Percentiles rank a stretch among this genome's conserved stretches.
phyloP scores from a whole-genome alignment of 805 yeast genomes.

The Zygotorulaspora chibaensis region DNA sequence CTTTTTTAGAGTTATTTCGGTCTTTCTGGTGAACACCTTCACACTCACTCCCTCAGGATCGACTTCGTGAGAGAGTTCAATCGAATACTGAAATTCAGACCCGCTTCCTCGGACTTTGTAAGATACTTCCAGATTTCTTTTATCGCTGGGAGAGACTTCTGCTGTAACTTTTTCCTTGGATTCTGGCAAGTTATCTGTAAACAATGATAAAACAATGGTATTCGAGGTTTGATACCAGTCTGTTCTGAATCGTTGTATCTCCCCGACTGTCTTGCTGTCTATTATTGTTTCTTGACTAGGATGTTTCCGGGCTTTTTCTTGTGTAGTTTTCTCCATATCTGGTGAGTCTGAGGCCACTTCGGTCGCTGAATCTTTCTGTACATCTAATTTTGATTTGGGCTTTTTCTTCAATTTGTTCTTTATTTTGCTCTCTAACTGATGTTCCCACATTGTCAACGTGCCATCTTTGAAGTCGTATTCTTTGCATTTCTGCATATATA shows the following conservation, averaged over 20 bases:
- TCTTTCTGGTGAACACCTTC: constrained; percentile 62
- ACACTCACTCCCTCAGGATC: constrained; percentile 42
- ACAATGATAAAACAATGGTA: constrained; percentile 61
- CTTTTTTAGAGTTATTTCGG: constrained; percentile 65
- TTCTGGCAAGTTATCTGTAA: constrained; percentile 58
- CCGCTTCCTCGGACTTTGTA: constrained; percentile 28
- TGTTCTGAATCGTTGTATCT: constrained; percentile 35
- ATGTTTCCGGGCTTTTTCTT: not conserved
- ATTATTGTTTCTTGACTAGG: not conserved
- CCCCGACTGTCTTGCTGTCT: not conserved
- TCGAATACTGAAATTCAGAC: constrained; percentile 55
- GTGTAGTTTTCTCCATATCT: not conserved
- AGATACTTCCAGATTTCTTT: constrained; percentile 34
- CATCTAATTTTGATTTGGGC: not conserved
- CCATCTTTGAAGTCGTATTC: constrained; percentile 42
- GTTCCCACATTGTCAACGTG: constrained; percentile 46
- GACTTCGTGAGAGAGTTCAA: constrained; percentile 51
- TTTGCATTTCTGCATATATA: constrained; percentile 41
- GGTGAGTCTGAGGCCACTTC: not conserved
- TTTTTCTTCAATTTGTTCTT: constrained; percentile 14
- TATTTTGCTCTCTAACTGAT: constrained; percentile 18
- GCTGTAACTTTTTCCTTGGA: constrained; percentile 37
- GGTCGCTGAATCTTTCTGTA: not conserved
- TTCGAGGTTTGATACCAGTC: constrained; percentile 71
- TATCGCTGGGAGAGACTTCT: constrained; percentile 38